Conservation (phyloP, 805 yeast genomes). For the Komagataella ulmi region DNA sequence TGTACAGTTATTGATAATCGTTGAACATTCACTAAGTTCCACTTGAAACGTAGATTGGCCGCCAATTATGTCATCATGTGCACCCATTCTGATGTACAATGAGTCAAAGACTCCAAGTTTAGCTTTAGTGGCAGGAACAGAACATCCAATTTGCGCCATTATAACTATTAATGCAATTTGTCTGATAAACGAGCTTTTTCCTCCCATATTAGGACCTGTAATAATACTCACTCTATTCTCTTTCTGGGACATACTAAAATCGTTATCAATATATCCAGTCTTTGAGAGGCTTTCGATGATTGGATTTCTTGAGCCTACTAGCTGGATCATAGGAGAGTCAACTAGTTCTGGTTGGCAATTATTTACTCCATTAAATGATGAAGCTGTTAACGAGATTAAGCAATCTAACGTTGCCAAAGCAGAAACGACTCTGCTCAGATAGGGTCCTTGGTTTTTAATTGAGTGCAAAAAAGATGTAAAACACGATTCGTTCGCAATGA, state of each 20-base stretch:
- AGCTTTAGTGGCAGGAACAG: slow-evolving; percentile 53
- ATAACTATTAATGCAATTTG: slow-evolving; percentile 60
- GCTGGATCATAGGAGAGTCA: slow-evolving; percentile 30
- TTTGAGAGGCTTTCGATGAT: slow-evolving; percentile 14
- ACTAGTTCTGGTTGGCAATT: slow-evolving; percentile 40
- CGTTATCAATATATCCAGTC: slow-evolving; percentile 50
- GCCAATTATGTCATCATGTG: slow-evolving; percentile 58
- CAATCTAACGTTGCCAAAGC: slow-evolving; percentile 51
- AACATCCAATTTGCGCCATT: slow-evolving; percentile 70
- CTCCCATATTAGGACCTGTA: slow-evolving; percentile 88
- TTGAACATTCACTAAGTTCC: slow-evolving; percentile 55
- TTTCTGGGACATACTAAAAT: slow-evolving; percentile 32
- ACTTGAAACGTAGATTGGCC: slow-evolving; percentile 81
- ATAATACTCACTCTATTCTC: slow-evolving; percentile 45
- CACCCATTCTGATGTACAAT: slow-evolving; percentile 57
- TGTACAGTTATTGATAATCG: slow-evolving; percentile 38
- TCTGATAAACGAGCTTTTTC: slow-evolving; percentile 66
- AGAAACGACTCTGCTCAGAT: slow-evolving; percentile 27
- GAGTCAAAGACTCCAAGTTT: slow-evolving; percentile 50
- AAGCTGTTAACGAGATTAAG: slow-evolving; percentile 49
- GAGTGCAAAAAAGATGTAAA: slow-evolving; percentile 25
- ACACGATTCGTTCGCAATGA: slow-evolving; percentile 30
- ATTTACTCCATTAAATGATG: slow-evolving; percentile 30
- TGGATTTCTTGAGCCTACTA: slow-evolving; percentile 38
- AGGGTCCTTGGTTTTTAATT: slow-evolving; percentile 23